Percentiles rank a stretch among this genome's conserved stretches.
These are phyloP conservation scores for Rhizopogon parksii DNA, from an alignment of 1,284 basidiomycete genomes.

Conservation along the genomic window DNA sequence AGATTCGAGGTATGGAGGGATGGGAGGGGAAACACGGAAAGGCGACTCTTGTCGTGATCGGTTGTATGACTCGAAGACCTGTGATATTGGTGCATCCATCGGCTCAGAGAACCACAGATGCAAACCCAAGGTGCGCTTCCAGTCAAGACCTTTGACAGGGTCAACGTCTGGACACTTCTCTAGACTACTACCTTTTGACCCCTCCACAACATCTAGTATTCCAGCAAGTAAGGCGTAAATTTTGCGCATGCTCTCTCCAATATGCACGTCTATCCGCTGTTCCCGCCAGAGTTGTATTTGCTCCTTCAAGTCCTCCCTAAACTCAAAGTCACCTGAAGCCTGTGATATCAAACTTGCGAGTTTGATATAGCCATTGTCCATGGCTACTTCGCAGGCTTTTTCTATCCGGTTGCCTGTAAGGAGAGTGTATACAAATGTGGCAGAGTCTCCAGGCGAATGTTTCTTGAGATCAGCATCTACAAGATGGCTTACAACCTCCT, in stretches of 20 bases:
- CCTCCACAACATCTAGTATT: conserved; percentile 59
- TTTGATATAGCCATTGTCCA: conserved; percentile 75
- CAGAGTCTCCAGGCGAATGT: conserved; percentile 39
- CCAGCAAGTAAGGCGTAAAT: conserved; percentile 87
- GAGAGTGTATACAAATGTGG: conserved; percentile 63
- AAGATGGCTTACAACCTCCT: conserved; percentile 62
- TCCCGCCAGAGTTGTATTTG: conserved; percentile 86
- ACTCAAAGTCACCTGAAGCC: conserved; percentile 74
- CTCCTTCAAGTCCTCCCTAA: conserved; percentile 66
- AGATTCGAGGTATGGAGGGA: conserved; percentile 61
- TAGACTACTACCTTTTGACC: conserved; percentile 46
- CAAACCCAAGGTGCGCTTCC: conserved; percentile 91
- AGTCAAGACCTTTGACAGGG: conserved; percentile 81
- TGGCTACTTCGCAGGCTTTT: conserved; percentile 72
- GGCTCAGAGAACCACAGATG: conserved; percentile 85
- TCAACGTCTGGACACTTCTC: conserved; percentile 61
- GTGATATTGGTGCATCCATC: conserved; percentile 65
- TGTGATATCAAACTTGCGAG: conserved; percentile 92
- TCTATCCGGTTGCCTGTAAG: conserved; percentile 87
- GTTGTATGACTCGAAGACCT: conserved; percentile 69
- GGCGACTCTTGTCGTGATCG: conserved; percentile 38
- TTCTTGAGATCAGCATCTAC: conserved; percentile 74
- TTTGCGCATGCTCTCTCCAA: conserved; percentile 66
- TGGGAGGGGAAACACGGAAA: conserved; percentile 51
- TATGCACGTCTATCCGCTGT: conserved; percentile 68